phyloP scores from a whole-genome alignment of 805 yeast genomes.

The Sporopachydermia quercuum region DNA sequence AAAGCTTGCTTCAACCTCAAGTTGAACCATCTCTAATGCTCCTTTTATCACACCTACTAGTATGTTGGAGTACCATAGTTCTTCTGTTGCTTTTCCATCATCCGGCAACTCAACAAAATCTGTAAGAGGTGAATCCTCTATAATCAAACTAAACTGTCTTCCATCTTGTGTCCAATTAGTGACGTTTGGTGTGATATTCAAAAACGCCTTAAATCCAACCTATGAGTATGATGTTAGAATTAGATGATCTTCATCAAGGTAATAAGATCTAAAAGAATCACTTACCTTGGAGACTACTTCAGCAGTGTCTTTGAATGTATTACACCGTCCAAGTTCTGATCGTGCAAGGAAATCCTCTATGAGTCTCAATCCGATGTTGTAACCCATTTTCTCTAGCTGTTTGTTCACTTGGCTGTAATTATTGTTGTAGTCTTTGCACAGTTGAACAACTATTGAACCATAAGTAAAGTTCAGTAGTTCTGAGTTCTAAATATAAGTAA shows the following conservation, averaged over 20 bases:
- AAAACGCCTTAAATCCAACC: constrained; percentile 79
- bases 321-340: constrained; percentile 75
- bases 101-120: constrained; percentile 92
- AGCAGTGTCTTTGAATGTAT: constrained; percentile 67
- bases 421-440: constrained; percentile 67
- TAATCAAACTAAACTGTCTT: constrained; percentile 54
- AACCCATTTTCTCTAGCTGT: constrained; percentile 87
- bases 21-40: constrained; percentile 88
- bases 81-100: constrained; percentile 51
- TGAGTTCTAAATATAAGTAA: constrained; percentile 39
- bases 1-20: constrained; percentile 75
- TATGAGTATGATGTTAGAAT: no score
- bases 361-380: constrained; percentile 79
- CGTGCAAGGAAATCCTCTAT: constrained; percentile 89
- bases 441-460: constrained; percentile 84
- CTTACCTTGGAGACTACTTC: constrained; percentile 55
- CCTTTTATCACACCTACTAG: constrained; percentile 85
- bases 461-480: constrained; percentile 91
- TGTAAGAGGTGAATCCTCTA: constrained; percentile 80
- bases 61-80: constrained; percentile 87
- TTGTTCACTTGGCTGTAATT: constrained; percentile 68
- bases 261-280: no score
- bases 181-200: constrained; percentile 66
- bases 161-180: constrained; percentile 67
- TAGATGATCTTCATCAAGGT: no score